A percentile compares a stretch with the other conserved stretches of the same genome.
phyloP scores from a whole-genome alignment of 1,284 basidiomycete species.

The Coniophora puteana region DNA sequence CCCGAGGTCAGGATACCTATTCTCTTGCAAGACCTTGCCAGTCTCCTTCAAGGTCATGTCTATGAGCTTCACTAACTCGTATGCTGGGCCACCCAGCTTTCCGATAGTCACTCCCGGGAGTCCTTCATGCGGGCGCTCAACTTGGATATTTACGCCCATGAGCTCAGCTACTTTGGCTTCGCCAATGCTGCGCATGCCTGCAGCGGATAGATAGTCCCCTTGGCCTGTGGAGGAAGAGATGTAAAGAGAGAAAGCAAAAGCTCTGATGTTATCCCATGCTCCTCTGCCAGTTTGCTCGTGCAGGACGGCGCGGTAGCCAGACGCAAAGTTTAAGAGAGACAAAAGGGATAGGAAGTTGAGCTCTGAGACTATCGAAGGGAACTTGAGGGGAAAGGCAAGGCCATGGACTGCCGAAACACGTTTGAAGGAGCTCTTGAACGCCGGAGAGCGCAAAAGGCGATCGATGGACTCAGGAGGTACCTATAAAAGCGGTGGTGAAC shows the following conservation, averaged over 20 bases:
- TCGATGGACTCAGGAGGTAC: conserved; percentile 53
- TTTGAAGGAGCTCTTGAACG: conserved; percentile 60
- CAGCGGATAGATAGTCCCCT: conserved; percentile 61
- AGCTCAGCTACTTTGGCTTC: conserved; percentile 65
- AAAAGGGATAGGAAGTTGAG: conserved; percentile 72
- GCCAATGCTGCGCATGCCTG: conserved; percentile 55
- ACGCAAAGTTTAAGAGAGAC: conserved; percentile 76
- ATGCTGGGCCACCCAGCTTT: conserved; percentile 68
- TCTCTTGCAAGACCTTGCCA: conserved; percentile 57
- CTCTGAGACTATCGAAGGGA: conserved; percentile 65
- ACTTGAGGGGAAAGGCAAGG: conserved; percentile 71
- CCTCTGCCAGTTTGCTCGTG: conserved; percentile 69
- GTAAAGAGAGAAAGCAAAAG: conserved; percentile 68
- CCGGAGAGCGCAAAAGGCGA: conserved; percentile 58
- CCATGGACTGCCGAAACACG: conserved; percentile 63
- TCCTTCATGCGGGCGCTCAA: conserved; percentile 67
- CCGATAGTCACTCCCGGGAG: conserved; percentile 75
- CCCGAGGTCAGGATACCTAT: conserved; percentile 69
- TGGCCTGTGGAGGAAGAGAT: conserved; percentile 57
- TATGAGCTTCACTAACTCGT: conserved; percentile 70
- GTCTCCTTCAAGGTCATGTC: conserved; percentile 67
- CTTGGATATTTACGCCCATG: conserved; percentile 64
- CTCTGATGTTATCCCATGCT: conserved; percentile 77
- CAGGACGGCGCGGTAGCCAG: conserved; percentile 71
- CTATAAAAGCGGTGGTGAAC: conserved; percentile 38